phyloP scores from a whole-genome alignment of 192 early-diverging fungal genomes.

The Geranomyces michiganensis region DNA sequence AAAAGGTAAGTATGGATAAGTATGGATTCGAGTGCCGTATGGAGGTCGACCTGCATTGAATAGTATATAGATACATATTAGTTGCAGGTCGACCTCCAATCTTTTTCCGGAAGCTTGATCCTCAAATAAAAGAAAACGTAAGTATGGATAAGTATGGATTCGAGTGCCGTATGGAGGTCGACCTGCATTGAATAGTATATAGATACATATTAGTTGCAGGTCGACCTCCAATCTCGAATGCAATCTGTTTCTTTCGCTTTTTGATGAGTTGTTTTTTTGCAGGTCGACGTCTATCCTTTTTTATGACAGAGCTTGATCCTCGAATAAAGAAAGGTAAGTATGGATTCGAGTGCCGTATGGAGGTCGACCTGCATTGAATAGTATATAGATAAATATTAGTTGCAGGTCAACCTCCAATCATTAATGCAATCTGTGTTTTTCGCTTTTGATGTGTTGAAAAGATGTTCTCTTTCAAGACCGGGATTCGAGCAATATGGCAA shows the following conservation, averaged over 20 bases:
- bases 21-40: too few species aligned
- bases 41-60: not conserved
- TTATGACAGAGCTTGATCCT: too few species aligned
- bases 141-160: not conserved
- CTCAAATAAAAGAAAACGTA: too few species aligned
- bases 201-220: conserved; percentile 17
- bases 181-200: conserved; percentile 23
- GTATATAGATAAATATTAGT: conserved; percentile 12
- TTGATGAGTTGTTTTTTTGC: not conserved
- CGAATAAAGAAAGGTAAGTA: not conserved
- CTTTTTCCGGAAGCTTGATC: too few species aligned
- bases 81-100: conserved; percentile 21
- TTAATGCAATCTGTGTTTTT: not conserved
- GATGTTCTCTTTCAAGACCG: conserved; percentile 5
- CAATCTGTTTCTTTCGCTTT: not conserved
- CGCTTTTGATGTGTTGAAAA: not conserved
- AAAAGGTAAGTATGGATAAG: not conserved
- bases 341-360: conserved; percentile 18
- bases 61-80: conserved; percentile 10
- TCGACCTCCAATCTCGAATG: conserved; percentile 12
- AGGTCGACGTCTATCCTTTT: too few species aligned
- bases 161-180: conserved; percentile 23
- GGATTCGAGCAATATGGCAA: conserved; percentile 14
- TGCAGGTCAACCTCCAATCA: conserved; percentile 16
- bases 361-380: conserved; percentile 16